Percentiles rank a stretch among this genome's conserved stretches.
These are phyloP conservation scores for Porcisia deanei DNA, from an alignment of 208 protist genomes.

Conservation along the genomic window DNA sequence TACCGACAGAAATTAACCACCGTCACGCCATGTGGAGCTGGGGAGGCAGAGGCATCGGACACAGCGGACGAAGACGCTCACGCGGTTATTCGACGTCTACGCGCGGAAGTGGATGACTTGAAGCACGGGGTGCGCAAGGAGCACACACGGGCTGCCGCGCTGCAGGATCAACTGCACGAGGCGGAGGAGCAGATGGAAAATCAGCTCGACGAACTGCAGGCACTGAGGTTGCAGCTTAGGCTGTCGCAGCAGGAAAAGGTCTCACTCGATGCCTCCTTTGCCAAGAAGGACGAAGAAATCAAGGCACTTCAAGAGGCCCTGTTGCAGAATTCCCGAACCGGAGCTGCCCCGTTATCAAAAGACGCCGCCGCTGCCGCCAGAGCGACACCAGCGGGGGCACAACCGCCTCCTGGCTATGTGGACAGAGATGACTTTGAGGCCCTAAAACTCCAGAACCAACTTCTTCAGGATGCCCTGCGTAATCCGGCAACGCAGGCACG, in stretches of 20 bases:
- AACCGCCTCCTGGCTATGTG: slow-evolving; percentile 32
- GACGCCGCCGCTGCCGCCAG: not conserved
- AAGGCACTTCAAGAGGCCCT: slow-evolving; percentile 38
- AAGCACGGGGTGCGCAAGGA: slow-evolving; percentile 23
- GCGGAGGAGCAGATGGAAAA: slow-evolving; percentile 33
- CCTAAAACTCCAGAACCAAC: slow-evolving; percentile 52
- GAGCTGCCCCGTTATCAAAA: not conserved
- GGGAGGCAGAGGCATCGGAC: not conserved
- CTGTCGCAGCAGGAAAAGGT: slow-evolving; percentile 43
- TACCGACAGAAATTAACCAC: not conserved
- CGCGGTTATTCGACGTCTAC: slow-evolving; percentile 10
- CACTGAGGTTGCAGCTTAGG: slow-evolving; percentile 34
- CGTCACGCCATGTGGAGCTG: not conserved
- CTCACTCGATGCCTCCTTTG: slow-evolving; percentile 22
- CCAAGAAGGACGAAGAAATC: slow-evolving; percentile 43
- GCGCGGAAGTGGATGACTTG: slow-evolving; percentile 16
- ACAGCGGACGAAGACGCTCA: slow-evolving; percentile 2
- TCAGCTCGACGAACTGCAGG: slow-evolving; percentile 33
- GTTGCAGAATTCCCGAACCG: slow-evolving; percentile 5
- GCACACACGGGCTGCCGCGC: slow-evolving; percentile 20
- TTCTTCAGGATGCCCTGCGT: slow-evolving; percentile 56
- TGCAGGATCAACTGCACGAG: slow-evolving; percentile 29
- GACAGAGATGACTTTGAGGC: slow-evolving; percentile 67
- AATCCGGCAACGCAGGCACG: slow-evolving; percentile 34
- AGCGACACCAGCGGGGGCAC: not conserved